Evolutionary conservation across 441 rosid species (phyloP).

Genomic region (Manihot esculenta): DNA sequence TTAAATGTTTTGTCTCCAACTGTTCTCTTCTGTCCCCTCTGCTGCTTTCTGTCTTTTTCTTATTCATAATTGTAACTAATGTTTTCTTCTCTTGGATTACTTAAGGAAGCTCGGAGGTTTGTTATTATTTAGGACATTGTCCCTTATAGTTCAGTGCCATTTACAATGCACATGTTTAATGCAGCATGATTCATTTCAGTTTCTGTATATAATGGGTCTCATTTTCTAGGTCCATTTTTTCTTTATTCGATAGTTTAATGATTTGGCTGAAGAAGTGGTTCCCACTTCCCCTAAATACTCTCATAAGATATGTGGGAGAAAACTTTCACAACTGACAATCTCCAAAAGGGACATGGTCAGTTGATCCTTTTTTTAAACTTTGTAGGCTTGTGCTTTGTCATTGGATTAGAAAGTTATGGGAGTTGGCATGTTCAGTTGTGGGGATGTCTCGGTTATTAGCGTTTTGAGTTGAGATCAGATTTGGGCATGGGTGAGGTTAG

Average conservation of each 20-base stretch:
- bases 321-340: neutral
- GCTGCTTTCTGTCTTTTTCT: neutral
- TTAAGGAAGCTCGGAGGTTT: neutral
- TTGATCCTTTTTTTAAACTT: neutral
- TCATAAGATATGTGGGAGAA: neutral
- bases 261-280: neutral
- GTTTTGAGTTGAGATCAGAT: neutral
- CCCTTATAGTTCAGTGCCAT: neutral
- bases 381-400: neutral
- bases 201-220: neutral
- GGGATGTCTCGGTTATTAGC: neutral
- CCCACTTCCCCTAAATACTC: neutral
- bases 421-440: neutral
- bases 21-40: neutral
- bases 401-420: neutral
- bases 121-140: neutral
- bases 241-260: neutral
- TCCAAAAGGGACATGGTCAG: neutral
- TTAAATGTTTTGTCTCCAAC: constrained; percentile 17
- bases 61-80: neutral
- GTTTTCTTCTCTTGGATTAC: neutral
- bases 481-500: too few relatives aligned
- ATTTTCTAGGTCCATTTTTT: neutral
- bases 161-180: neutral
- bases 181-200: neutral